Base-by-base conservation (phyloP, 306 rosid species). In the Neltuma alba region DNA sequence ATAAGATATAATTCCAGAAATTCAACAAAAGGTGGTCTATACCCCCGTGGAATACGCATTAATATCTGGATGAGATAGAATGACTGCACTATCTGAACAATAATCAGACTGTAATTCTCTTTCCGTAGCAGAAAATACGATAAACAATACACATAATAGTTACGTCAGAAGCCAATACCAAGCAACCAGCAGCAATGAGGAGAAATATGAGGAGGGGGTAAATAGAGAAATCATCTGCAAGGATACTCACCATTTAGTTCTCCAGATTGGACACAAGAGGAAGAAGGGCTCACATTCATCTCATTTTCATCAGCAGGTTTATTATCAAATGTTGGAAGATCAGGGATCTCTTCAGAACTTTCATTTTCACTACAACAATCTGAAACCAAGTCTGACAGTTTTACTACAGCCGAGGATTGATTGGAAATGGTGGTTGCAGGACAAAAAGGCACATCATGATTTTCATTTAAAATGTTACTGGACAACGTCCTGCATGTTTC, bases 191-290 rank as follows among this genome's bases (percentile, higher is more conserved):
- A 72, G 81, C 34, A 34, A 21, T 34, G 75, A 61, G 47, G 44
- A 30, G 79, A 82, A 63, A 34, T 38, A 64, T 48, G 41, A 25
- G 63, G 63, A 11, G 30, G 4, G 28, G 28, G 61, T 6, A 54
- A 54, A 21, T 7, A 3, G 16, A 70, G 62, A 75, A 57, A 67
- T 63, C 9, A 65, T 23, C 7, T 8, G 23, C 80, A 38, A 60
- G 70, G 40, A 81, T 83, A 85, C 74, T 78, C 58, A 93, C 98
- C 93, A 70, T 72, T 64, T 71, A 45, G 18, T 82, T 88, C 86
- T 58, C 69, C 84, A 69, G 75, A 76, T 28, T 62, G 42, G 83
- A 74, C 84, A 67, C 21, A 64, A 76, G 70, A 73, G 25, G 89
- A 83, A 82, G 83, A 80, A 82, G 79, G 79, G 30, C 76, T 55